phyloP scores from a whole-genome alignment of 306 rosid species.

The Malus domestica region DNA sequence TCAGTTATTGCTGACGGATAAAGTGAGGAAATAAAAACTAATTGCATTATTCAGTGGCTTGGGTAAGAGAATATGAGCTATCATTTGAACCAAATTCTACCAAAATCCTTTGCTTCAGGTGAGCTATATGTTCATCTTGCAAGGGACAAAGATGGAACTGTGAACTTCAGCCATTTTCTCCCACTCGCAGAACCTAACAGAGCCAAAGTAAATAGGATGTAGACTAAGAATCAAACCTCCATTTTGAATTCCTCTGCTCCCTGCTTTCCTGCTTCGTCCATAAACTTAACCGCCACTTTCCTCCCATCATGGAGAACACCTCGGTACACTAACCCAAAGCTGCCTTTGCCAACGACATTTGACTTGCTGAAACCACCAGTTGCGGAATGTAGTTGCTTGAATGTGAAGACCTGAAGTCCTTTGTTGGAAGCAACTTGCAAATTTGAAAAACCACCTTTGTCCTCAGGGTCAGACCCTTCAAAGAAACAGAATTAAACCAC shows the following conservation, averaged over 20 bases:
- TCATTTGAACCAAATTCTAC: not conserved
- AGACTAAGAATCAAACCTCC: conserved; percentile 51
- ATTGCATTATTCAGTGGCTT: not conserved
- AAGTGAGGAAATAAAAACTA: not conserved
- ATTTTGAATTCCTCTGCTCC: conserved; percentile 87
- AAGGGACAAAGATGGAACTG: not conserved
- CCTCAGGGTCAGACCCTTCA: conserved; percentile 42
- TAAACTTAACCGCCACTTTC: conserved; percentile 79
- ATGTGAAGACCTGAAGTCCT: conserved; percentile 75
- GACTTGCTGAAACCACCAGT: conserved; percentile 87
- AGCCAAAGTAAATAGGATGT: not conserved
- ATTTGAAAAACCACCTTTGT: conserved; percentile 43
- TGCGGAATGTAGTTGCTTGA: conserved; percentile 90
- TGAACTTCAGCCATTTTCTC: not conserved
- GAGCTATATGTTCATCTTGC: not conserved
- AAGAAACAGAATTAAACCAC: conserved; percentile 22
- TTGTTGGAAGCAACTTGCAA: conserved; percentile 53
- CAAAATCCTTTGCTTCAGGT: not conserved
- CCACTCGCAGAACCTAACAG: not conserved
- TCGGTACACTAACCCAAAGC: conserved; percentile 78
- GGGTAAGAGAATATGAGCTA: not conserved
- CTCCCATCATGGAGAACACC: conserved; percentile 80
- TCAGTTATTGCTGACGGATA: not conserved
- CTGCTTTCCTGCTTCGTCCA: conserved; percentile 89
- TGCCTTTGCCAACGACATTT: conserved; percentile 83